A percentile compares a stretch with the other conserved stretches of the same genome.
These are phyloP conservation scores for Heimioporus sp. DNA, from an alignment of 768 basidiomycete genomes.

Conservation along the genomic window DNA sequence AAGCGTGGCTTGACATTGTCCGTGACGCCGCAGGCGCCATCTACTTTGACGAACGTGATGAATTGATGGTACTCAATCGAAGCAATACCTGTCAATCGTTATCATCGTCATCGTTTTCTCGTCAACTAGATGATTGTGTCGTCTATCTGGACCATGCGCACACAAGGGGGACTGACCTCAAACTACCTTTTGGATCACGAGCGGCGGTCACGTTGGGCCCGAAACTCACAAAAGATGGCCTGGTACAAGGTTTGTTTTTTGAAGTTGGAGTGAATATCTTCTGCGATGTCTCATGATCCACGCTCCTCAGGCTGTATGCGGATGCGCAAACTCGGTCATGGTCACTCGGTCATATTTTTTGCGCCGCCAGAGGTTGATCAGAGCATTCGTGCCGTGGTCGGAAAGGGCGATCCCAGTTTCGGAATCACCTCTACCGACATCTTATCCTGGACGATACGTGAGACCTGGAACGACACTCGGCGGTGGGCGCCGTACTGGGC, in stretches of 20 bases:
- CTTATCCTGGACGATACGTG: constrained; percentile 41
- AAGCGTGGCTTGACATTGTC: constrained; percentile 11
- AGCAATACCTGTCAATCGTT: constrained; percentile 37
- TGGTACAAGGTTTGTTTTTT: constrained; percentile 44
- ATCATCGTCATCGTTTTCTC: constrained; percentile 36
- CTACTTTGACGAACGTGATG: constrained; percentile 38
- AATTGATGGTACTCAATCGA: constrained; percentile 30
- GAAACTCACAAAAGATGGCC: constrained; percentile 47
- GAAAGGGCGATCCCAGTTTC: constrained; percentile 3
- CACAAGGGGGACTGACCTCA: constrained; percentile 44
- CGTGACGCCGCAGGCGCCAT: constrained; percentile 37
- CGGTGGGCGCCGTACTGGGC: constrained; percentile 40
- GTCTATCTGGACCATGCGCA: constrained; percentile 46
- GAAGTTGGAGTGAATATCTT: background rate
- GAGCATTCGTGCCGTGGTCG: constrained; percentile 28
- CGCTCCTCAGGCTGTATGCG: constrained; percentile 46
- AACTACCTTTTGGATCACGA: constrained; percentile 37
- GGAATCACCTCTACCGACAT: constrained; percentile 26
- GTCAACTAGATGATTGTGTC: constrained; percentile 40
- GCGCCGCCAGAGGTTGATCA: constrained; percentile 39
- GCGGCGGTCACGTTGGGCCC: constrained; percentile 50
- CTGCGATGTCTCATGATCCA: background rate
- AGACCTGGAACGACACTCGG: constrained; percentile 41
- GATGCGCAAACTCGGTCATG: constrained; percentile 44
- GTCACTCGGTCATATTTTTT: constrained; percentile 44